Evolutionary conservation across 257 asterid genomes (phyloP).

Genomic region (Primulina huaijiensis): DNA sequence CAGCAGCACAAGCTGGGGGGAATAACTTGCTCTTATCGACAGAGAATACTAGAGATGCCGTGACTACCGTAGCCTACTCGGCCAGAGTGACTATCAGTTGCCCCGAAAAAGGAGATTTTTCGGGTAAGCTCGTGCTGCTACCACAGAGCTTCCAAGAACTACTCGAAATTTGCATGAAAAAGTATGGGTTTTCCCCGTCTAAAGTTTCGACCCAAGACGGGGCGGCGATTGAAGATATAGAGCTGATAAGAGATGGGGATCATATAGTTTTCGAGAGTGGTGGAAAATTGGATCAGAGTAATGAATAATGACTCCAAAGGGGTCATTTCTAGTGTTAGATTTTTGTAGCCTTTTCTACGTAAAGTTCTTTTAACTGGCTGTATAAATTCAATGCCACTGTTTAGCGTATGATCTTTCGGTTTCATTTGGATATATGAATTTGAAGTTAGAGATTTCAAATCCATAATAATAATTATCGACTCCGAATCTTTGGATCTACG

Average conservation of each 20-base stretch:
- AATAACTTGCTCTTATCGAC: conserved; percentile 25
- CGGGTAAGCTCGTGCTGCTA: conserved; percentile 58
- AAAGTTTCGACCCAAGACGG: conserved; percentile 54
- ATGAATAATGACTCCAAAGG: not conserved
- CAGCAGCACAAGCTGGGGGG: conserved; percentile 56
- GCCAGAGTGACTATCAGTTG: conserved; percentile 65
- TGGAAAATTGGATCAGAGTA: not conserved
- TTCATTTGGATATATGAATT: too few species aligned
- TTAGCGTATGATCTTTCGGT: too few species aligned
- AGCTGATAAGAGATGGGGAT: conserved; percentile 74
- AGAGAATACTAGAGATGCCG: conserved; percentile 23
- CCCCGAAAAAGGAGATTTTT: conserved; percentile 60
- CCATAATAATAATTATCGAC: too few species aligned
- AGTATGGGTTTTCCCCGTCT: conserved; percentile 43
- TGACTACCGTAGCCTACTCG: conserved; percentile 21
- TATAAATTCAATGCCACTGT: not conserved
- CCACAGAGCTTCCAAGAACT: conserved; percentile 59
- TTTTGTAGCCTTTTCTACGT: too few species aligned
- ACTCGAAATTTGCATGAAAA: conserved; percentile 41
- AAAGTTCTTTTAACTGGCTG: not conserved
- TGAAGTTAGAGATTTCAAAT: too few species aligned
- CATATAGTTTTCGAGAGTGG: conserved; percentile 49
- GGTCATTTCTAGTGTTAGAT: too few species aligned
- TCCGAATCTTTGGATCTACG: too few species aligned
- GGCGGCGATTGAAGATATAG: conserved; percentile 60